Conservation (phyloP, 1,284 basidiomycete genomes). For the Mycocalia duriaeana region DNA sequence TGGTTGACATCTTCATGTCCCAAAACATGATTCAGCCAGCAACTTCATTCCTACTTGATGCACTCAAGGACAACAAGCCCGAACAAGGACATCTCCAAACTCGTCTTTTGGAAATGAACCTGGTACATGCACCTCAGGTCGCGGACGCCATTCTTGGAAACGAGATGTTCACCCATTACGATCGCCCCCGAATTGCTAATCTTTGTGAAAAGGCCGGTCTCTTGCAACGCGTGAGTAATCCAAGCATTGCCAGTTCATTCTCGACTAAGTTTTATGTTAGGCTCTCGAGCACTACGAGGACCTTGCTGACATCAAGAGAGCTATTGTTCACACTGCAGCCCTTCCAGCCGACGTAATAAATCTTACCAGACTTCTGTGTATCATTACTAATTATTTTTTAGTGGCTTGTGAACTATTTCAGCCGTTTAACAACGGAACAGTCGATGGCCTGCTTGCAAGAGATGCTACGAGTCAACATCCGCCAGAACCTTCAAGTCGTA, state of each 20-base stretch:
- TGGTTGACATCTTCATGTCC: slow-evolving; percentile 98
- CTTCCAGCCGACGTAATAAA: slow-evolving; percentile 76
- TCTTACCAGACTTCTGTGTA: slow-evolving; percentile 3
- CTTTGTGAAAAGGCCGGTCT: slow-evolving; percentile 98
- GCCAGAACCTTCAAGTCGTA: slow-evolving; percentile 95
- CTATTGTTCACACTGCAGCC: slow-evolving; percentile 88
- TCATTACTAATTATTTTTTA: slow-evolving; percentile 23
- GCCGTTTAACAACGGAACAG: slow-evolving; percentile 96
- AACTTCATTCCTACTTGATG: slow-evolving; percentile 96
- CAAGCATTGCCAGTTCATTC: neutral
- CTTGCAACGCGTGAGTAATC: slow-evolving; percentile 72
- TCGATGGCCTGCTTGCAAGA: slow-evolving; percentile 95
- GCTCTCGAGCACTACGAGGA: slow-evolving; percentile 99
- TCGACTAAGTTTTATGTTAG: slow-evolving; percentile 36
- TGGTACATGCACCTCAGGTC: slow-evolving; percentile 96
- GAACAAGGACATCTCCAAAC: slow-evolving; percentile 97
- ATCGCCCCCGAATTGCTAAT: slow-evolving; percentile 95
- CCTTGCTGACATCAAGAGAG: slow-evolving; percentile 95
- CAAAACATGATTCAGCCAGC: slow-evolving; percentile 99
- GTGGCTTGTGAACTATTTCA: slow-evolving; percentile 99
- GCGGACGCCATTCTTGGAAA: slow-evolving; percentile 99
- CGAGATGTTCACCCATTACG: slow-evolving; percentile 98
- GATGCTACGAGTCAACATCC: slow-evolving; percentile 96
- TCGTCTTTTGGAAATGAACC: slow-evolving; percentile 96
- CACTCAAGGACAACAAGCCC: slow-evolving; percentile 98